These are phyloP conservation scores for Daedalea quercina DNA, from an alignment of 768 basidiomycete species.

Conservation along the genomic window DNA sequence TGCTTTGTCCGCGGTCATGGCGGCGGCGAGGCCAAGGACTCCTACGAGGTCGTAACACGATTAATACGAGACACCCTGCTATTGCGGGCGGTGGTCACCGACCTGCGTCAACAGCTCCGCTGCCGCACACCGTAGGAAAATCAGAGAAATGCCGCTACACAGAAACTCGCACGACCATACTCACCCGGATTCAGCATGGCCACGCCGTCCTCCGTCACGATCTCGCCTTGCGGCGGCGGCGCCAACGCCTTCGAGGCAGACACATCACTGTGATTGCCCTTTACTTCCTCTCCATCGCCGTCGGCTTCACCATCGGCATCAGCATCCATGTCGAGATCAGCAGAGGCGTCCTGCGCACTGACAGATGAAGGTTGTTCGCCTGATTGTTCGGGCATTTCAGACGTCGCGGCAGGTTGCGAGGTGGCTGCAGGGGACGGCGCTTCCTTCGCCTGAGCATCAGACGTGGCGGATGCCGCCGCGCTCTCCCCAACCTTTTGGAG, in stretches of 20 bases:
- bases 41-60: conserved; percentile 27
- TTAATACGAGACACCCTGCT: conserved; percentile 3
- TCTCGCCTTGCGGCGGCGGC: conserved; percentile 36
- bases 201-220: conserved; percentile 57
- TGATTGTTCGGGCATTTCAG: not conserved
- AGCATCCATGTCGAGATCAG: conserved; percentile 1
- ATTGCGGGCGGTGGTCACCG: conserved; percentile 10
- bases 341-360: not conserved
- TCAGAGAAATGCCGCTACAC: not conserved
- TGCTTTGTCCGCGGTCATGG: conserved; percentile 22
- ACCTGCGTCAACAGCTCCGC: conserved; percentile 64
- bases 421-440: not conserved
- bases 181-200: conserved; percentile 64
- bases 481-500: not conserved
- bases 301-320: conserved; percentile 6
- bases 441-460: not conserved
- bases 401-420: not conserved
- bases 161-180: not conserved
- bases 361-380: not conserved
- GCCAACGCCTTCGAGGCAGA: not conserved
- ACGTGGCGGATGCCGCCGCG: not conserved
- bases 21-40: conserved; percentile 68
- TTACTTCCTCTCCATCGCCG: not conserved
- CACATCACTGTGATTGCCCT: not conserved
- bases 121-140: conserved; percentile 13